Evolutionary conservation across 2,329 filamentous ascomycete genomes (phyloP).

Genomic region (Dothistroma septosporum): DNA sequence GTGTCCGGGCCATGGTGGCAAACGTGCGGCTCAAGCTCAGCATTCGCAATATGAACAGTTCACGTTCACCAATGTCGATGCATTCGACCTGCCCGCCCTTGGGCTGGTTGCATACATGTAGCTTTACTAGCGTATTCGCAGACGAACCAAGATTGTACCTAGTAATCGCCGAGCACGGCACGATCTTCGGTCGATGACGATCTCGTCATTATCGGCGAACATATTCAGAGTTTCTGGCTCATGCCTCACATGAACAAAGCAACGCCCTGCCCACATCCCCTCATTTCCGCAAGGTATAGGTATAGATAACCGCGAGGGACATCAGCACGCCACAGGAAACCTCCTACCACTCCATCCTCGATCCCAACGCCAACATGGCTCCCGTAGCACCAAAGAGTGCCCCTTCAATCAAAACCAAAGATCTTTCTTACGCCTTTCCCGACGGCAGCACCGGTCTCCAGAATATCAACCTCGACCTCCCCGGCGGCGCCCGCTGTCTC

Average conservation of each 20-base stretch:
- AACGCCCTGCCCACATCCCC: background rate
- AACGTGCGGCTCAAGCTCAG: conserved; percentile 6
- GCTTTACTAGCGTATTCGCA: background rate
- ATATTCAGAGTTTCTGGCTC: conserved; percentile 1
- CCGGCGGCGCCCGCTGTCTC: conserved; percentile 78
- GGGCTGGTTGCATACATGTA: background rate
- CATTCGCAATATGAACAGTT: conserved; percentile 7
- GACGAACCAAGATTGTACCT: background rate
- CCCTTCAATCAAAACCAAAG: conserved; percentile 66
- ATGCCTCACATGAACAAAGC: background rate
- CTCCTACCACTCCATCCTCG: background rate
- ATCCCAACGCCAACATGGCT: background rate
- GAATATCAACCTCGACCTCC: conserved; percentile 70
- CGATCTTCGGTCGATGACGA: conserved; percentile 9
- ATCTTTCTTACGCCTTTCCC: conserved; percentile 84
- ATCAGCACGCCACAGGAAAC: background rate
- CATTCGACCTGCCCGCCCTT: background rate
- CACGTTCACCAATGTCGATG: background rate
- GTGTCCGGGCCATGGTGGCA: conserved; percentile 23
- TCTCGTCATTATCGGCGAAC: background rate
- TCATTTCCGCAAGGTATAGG: background rate
- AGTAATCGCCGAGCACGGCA: background rate
- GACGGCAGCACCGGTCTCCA: conserved; percentile 76
- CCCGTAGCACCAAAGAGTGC: conserved; percentile 21
- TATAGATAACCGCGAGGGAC: background rate